Base-by-base conservation (phyloP, 352 stramenopile species). In the Globisporangium camurandrum region DNA sequence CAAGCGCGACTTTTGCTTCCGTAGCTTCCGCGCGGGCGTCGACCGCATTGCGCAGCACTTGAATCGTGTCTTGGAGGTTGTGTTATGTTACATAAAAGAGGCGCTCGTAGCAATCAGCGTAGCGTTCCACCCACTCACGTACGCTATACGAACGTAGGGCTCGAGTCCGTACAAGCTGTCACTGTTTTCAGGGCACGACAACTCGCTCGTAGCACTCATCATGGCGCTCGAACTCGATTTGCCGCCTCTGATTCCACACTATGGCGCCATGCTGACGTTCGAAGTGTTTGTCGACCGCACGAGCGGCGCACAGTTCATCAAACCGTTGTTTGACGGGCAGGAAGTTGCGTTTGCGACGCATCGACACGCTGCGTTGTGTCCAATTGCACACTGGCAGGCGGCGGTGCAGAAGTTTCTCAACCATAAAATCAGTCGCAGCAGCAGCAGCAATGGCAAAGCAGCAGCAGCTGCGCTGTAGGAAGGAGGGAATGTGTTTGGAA, bases 141-240 rank as follows among this genome's bases (percentile, higher is more conserved):
- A n/a, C 22, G 1, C 3, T 46, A 40, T n/a, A 19, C n/a, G 16
- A 4, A n/a, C 27, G 39, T 50, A 49, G 34, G 34, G 41, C 36
- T 52, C 30, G 16, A 55, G 55, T 30, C 46, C 46, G 7, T 69
- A 77, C 63, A 84, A 75, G 44, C 31, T 92, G 36, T 84, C 81
- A 38, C 61, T 92, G 1, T 85, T 88, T 62, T 92, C 81, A 0
- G 75, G 69, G 0, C 81, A 92, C 58, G 77, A 92, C 58, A 89
- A 89, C 59, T 87, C 81, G 48, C 61, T 92, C 16, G 75, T 92
- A 26, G 77, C 77, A 39, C 57, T 89, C 20, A 59, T 83, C 23
- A 74, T 69, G 30, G 81, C 81, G 49, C 59, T 92, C 46, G 57
- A 84, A 54, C 48, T 92, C 27, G 53, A 84, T 33, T 52, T 76